Evolutionary conservation across 106 monocot genomes (phyloP), one percentile per base, ranked within the genome.

Genomic region (Allium cepa): DNA sequence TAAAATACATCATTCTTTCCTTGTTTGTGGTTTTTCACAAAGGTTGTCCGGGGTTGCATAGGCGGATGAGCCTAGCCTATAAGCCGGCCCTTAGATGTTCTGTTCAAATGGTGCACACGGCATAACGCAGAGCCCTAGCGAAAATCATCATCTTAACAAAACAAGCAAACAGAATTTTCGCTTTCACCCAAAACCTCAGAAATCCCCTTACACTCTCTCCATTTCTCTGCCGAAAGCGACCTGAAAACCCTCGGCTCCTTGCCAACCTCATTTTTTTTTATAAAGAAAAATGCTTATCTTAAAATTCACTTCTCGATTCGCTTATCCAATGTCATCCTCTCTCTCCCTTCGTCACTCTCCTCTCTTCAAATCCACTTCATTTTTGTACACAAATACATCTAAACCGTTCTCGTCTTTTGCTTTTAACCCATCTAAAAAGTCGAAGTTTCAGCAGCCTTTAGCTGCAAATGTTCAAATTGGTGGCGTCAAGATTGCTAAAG

Each of bases 401-500:
- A 27, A 60, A 52, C 63, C 60, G 68, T 49, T 60, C 63, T 57
- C 75, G 15, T 63, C 50, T 10, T 47, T 71, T 49, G 46, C 74
- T 27, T 17, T 64, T 22, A 67, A 12, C 36, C 64, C 62, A n/a
- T 36, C 26, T 12, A 81, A 75, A 79, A 79, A 80, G 49, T 59
- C 72, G 77, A 76, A 79, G 57, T 49, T 69, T 56, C 69, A 47
- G 26, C 51, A 50, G 0, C 79, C 85, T 47, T 15, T 70, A 45
- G 84, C 84, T 18, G 80, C 92, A n/a, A 76, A 76, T 4, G 69
- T 92, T 59, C 83, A 96, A 22, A 60, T 92, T 13, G 96, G 92
- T 45, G 96, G 96, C 36, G 92, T 84, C 50, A 84, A 80, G 67
- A 80, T 97, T 57, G 60, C 82, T 28, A 79, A 66, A 74, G 96